Evolutionary conservation across 1,139 yeast species (phyloP).

Genomic region (Scheffersomyces illinoinensis): DNA sequence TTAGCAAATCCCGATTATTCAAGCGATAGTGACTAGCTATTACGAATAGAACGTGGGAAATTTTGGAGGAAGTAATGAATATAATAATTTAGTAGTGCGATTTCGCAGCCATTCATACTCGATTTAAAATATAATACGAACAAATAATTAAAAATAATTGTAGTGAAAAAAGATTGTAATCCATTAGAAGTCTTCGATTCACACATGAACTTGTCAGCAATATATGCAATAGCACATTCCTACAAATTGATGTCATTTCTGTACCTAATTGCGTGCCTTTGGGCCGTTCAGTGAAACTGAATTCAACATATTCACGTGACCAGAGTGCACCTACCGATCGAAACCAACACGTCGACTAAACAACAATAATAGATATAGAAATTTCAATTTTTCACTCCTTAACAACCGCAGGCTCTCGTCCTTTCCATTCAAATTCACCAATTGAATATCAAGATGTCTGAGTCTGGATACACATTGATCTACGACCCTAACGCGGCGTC

Average conservation of each 20-base stretch:
- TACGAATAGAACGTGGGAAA: not conserved
- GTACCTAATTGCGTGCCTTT: too few species aligned
- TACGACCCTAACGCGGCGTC: constrained; percentile 74
- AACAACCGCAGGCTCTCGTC: not conserved
- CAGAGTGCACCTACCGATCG: not conserved
- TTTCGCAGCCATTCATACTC: not conserved
- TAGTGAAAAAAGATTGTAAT: too few species aligned
- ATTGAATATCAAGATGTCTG: constrained; percentile 33
- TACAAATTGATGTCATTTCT: too few species aligned
- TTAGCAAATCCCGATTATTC: constrained; percentile 69
- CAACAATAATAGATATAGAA: not conserved
- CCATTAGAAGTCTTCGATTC: too few species aligned
- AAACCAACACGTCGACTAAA: not conserved
- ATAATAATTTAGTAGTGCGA: not conserved
- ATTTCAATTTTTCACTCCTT: not conserved
- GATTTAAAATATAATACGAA: not conserved
- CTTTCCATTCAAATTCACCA: constrained; percentile 1
- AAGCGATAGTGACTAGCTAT: constrained; percentile 23
- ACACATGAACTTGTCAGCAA: too few species aligned
- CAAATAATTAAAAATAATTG: too few species aligned
- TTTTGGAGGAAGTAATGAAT: not conserved
- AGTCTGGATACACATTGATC: constrained; percentile 69
- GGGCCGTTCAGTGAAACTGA: too few species aligned
- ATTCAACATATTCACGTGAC: not conserved
- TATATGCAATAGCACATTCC: too few species aligned